Evolutionary conservation across 495 filamentous ascomycete species (phyloP).

Genomic region (Podospora pseudopauciseta): DNA sequence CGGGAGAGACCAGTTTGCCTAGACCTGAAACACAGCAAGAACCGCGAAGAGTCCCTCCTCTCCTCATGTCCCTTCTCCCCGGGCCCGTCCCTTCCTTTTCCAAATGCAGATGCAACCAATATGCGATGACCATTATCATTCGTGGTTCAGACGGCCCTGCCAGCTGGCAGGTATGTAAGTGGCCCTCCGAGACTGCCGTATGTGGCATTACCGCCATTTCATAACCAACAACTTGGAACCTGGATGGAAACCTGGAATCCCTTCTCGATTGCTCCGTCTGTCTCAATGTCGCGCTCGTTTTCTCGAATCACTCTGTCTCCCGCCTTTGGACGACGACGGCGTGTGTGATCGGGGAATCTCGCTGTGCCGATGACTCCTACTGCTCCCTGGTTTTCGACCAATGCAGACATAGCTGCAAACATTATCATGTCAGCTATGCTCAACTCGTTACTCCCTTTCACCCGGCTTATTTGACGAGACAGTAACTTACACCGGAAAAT

Average conservation of each 20-base stretch:
- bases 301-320: constrained; percentile 27
- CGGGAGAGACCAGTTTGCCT: neutral
- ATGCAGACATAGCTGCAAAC: constrained; percentile 52
- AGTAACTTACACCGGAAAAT: constrained; percentile 68
- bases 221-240: neutral
- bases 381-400: constrained; percentile 46
- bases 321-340: constrained; percentile 21
- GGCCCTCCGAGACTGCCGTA: neutral
- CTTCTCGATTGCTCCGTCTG: neutral
- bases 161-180: neutral
- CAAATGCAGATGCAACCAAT: neutral
- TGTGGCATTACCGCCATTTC: neutral
- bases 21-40: neutral
- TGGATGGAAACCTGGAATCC: neutral
- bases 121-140: neutral
- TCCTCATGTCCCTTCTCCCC: too few species aligned
- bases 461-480: neutral
- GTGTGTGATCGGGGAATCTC: constrained; percentile 22
- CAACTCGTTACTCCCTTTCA: neutral
- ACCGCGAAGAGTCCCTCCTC: too few species aligned
- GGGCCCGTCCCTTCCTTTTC: neutral
- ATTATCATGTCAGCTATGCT: constrained; percentile 14
- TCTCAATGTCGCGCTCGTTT: constrained; percentile 26
- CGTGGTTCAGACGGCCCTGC: neutral
- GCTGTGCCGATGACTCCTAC: constrained; percentile 23